These are phyloP conservation scores for Aspergillus eucalypticola DNA, from an alignment of 2,329 filamentous ascomycete genomes.

Conservation along the genomic window DNA sequence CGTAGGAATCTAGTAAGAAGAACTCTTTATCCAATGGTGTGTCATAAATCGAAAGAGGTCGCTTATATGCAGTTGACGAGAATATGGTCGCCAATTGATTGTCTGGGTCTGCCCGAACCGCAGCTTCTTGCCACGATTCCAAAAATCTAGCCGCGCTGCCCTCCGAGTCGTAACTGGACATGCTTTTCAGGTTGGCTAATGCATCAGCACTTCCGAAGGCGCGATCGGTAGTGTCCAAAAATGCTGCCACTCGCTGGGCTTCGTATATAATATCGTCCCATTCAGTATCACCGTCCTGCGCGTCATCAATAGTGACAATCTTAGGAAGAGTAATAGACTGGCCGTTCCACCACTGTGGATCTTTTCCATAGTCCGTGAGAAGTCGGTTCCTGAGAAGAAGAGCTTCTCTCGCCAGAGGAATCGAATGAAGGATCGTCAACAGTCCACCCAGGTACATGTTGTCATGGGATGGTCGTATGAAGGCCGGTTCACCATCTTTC, in stretches of 20 bases:
- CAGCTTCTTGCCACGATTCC: constrained; percentile 51
- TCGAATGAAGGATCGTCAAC: constrained; percentile 63
- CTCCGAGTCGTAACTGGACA: constrained; percentile 37
- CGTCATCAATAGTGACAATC: constrained; percentile 49
- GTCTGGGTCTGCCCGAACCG: constrained; percentile 43
- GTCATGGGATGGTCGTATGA: constrained; percentile 57
- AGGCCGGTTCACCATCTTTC: constrained; percentile 53
- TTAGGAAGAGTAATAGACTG: constrained; percentile 51
- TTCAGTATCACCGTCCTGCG: constrained; percentile 34
- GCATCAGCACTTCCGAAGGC: constrained; percentile 60
- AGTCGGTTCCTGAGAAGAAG: constrained; percentile 52
- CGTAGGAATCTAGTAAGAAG: constrained; percentile 40
- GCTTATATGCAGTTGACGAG: constrained; percentile 48
- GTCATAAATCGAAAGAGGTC: constrained; percentile 29
- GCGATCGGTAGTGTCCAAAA: constrained; percentile 58
- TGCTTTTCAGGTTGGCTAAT: constrained; percentile 47
- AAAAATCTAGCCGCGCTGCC: constrained; percentile 49
- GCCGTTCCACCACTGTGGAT: constrained; percentile 65
- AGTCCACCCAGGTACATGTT: constrained; percentile 58
- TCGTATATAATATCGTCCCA: constrained; percentile 56
- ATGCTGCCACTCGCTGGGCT: constrained; percentile 62
- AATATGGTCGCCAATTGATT: constrained; percentile 48
- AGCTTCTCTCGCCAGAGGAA: constrained; percentile 60
- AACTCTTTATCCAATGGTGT: constrained; percentile 39
- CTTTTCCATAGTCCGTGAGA: constrained; percentile 55